These are phyloP conservation scores for Hortiboletus flavorubellus DNA, from an alignment of 768 basidiomycete genomes.

Conservation along the genomic window DNA sequence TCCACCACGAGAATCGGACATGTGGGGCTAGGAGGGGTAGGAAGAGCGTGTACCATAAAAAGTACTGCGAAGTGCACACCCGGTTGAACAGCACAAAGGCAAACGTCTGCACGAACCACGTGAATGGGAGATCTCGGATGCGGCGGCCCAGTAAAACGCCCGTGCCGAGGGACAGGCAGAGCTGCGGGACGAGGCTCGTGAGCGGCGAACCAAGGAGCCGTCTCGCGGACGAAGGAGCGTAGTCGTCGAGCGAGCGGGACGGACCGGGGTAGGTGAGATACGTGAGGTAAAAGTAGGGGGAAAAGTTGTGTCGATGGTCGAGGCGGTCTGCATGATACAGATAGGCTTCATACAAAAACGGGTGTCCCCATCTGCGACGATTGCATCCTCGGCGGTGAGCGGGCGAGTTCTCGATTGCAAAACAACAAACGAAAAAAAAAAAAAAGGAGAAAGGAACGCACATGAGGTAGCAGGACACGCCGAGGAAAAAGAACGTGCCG, in stretches of 20 bases:
- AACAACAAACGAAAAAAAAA: too few relatives aligned
- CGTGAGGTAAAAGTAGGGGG: conserved; percentile 93
- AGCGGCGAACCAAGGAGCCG: conserved; percentile 65
- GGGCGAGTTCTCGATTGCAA: neutral
- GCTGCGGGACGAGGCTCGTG: conserved; percentile 81
- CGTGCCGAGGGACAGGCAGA: conserved; percentile 62
- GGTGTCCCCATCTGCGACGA: conserved; percentile 79
- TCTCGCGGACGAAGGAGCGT: conserved; percentile 34
- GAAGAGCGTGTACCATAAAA: conserved; percentile 93
- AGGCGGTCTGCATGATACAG: conserved; percentile 88
- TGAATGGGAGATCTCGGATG: conserved; percentile 62
- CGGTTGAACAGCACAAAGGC: conserved; percentile 96
- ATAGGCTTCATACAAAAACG: conserved; percentile 90
- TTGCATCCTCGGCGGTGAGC: neutral
- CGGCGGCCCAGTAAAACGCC: conserved; percentile 70
- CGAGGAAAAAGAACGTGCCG: conserved; percentile 61
- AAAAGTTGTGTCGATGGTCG: conserved; percentile 98
- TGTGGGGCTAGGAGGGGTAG: conserved; percentile 77
- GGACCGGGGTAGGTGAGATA: conserved; percentile 75
- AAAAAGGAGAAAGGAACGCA: conserved; percentile 39
- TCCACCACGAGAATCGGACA: conserved; percentile 49
- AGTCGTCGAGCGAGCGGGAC: conserved; percentile 12
- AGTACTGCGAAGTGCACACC: conserved; percentile 98
- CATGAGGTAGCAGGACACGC: conserved; percentile 69
- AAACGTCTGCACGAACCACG: conserved; percentile 91